Evolutionary conservation across 768 basidiomycete species (phyloP), one percentile per base, ranked within the genome.

Genomic region (Tricholoma terreum): DNA sequence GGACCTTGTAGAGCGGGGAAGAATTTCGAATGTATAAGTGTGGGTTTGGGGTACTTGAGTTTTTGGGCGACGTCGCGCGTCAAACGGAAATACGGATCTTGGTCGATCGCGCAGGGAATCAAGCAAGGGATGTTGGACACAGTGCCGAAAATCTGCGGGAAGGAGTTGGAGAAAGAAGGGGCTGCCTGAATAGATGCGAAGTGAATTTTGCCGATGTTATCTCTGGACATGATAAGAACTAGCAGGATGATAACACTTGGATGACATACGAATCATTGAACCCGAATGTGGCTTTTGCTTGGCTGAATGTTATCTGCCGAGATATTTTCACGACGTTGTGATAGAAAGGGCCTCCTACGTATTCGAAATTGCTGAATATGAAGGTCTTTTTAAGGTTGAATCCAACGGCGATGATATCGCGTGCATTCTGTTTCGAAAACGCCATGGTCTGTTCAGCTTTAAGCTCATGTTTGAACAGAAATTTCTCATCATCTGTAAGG

Each of bases 1-100:
- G 97, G 91, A 42, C 97, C 97, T 73, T 98, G 96, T 9, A 99
- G 81, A 4, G 97, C 95, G 10, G 97, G 97, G 77, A 99, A 96
- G 81, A 99, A 99, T 68, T 96, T 96, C 48, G 95, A 84, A 73
- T 98, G 94, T 50, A 99, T 76, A 22, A 98, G 83, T 2, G 90
- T 75, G 2, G 97, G 97, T 71, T 99, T 99, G 42, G 89, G 93
- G 76, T 96, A 97, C 73, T 93, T 96, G 66, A 99, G 84, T 68
- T 92, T 92, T 62, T 83, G 84, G 2, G 97, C 96, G 45, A 94
- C 90, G 72, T 99, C 97, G 43, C 97, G 90, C 30, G 97, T 98
- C 46, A 98, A 80, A 52, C 97, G 94, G 84, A 99, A 99, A 78
- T 99, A 94, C 1, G 92, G 90, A 68, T 94, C 92, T 69, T 97